These are phyloP conservation scores for Saccharomyces mikatae DNA, from an alignment of 805 yeast genomes.

Conservation along the genomic window DNA sequence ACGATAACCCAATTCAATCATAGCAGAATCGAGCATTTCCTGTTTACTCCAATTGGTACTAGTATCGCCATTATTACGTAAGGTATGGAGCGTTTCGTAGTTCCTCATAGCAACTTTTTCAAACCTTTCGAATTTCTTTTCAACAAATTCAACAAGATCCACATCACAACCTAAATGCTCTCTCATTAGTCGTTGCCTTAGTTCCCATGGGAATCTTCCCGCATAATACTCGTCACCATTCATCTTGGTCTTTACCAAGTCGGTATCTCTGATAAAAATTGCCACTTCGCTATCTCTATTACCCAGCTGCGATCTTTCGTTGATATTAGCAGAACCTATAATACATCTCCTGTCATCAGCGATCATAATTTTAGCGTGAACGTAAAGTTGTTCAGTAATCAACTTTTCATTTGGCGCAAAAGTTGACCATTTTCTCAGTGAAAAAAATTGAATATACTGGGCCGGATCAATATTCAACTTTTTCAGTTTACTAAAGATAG, in stretches of 20 bases:
- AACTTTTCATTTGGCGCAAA: constrained; percentile 67
- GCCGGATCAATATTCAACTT: constrained; percentile 80
- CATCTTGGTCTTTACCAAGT: constrained; percentile 59
- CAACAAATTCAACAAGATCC: constrained; percentile 74
- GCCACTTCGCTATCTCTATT: constrained; percentile 91
- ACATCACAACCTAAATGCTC: constrained; percentile 95
- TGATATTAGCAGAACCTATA: constrained; percentile 94
- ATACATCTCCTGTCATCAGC: constrained; percentile 91
- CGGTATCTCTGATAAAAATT: constrained; percentile 76
- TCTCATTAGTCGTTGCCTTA: constrained; percentile 87
- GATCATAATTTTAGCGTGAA: constrained; percentile 86
- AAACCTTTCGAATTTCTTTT: constrained; percentile 51
- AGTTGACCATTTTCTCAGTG: constrained; percentile 91
- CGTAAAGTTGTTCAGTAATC: constrained; percentile 85
- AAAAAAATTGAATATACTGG: constrained; percentile 84
- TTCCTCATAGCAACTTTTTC: constrained; percentile 30
- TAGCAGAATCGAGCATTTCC: constrained; percentile 43
- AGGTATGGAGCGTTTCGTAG: constrained; percentile 18
- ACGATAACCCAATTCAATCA: constrained; percentile 68
- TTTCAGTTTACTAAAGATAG: constrained; percentile 75
- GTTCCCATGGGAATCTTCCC: constrained; percentile 79
- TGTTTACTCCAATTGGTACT: constrained; percentile 1
- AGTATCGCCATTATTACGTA: constrained; percentile 4
- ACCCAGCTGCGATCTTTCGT: constrained; percentile 95
- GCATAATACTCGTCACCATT: constrained; percentile 75